phyloP scores from a whole-genome alignment of 768 basidiomycete genomes.

The Rhizopogon vulgaris region DNA sequence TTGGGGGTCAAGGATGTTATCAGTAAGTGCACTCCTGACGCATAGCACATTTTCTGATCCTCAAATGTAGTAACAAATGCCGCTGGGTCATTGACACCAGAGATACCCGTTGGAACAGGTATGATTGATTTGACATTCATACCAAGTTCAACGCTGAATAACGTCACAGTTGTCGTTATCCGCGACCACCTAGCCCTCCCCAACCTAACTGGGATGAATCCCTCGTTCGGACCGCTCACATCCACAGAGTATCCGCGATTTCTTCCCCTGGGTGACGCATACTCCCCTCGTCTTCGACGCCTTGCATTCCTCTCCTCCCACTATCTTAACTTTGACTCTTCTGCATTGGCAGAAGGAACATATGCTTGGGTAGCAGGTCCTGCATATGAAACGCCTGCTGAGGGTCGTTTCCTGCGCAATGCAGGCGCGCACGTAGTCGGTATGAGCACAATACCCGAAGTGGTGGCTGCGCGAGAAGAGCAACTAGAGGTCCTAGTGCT shows the following conservation, averaged over 20 bases:
- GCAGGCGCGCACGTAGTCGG: conserved; percentile 89
- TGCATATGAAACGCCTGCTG: conserved; percentile 85
- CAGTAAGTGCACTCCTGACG: conserved; percentile 40
- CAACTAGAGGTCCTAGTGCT: conserved; percentile 72
- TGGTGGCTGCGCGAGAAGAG: conserved; percentile 71
- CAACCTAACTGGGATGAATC: conserved; percentile 70
- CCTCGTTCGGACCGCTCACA: conserved; percentile 66
- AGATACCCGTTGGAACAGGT: conserved; percentile 78
- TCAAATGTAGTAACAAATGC: conserved; percentile 74
- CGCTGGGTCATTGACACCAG: conserved; percentile 71
- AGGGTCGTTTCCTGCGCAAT: conserved; percentile 68
- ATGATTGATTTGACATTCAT: conserved; percentile 28
- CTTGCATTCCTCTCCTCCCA: conserved; percentile 69
- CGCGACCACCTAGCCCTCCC: conserved; percentile 84
- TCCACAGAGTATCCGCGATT: conserved; percentile 65
- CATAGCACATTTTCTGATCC: not conserved
- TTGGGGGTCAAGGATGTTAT: conserved; percentile 73
- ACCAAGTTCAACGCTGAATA: conserved; percentile 4
- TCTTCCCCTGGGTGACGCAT: conserved; percentile 79
- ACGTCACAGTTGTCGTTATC: conserved; percentile 63
- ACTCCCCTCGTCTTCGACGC: conserved; percentile 66
- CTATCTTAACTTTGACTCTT: conserved; percentile 43
- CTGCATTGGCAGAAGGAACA: conserved; percentile 69
- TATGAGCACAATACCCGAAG: conserved; percentile 91
- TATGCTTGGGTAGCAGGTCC: conserved; percentile 92